phyloP scores from a whole-genome alignment of 768 basidiomycete genomes.

The Xerocomellus intermedius region DNA sequence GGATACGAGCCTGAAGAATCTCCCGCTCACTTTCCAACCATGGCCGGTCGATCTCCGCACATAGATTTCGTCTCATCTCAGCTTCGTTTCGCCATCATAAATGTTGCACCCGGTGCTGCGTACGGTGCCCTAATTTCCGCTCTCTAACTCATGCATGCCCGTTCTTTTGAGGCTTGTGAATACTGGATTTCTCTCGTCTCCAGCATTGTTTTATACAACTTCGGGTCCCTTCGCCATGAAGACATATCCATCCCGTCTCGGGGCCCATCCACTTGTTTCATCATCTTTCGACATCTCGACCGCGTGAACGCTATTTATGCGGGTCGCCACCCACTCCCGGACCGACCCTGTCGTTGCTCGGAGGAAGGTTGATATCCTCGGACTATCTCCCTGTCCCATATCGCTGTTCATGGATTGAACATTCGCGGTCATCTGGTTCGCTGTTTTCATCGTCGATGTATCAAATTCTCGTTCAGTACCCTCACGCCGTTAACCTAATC shows the following conservation, averaged over 20 bases:
- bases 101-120: conserved; percentile 32
- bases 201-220: conserved; percentile 23
- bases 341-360: conserved; percentile 26
- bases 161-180: conserved; percentile 36
- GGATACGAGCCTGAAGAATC: conserved; percentile 46
- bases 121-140: conserved; percentile 38
- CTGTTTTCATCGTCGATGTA: conserved; percentile 32
- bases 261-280: conserved; percentile 37
- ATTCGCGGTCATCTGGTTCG: conserved; percentile 24
- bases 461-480: conserved; percentile 31
- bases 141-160: conserved; percentile 38
- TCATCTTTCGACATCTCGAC: conserved; percentile 28
- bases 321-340: conserved; percentile 15
- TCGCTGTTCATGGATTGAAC: conserved; percentile 40
- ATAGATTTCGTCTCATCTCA: conserved; percentile 30
- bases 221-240: conserved; percentile 35
- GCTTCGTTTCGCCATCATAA: conserved; percentile 26
- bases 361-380: conserved; percentile 32
- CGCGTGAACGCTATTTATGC: conserved; percentile 34
- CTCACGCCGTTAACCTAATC: conserved; percentile 36
- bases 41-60: conserved; percentile 10
- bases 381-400: conserved; percentile 30
- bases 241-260: conserved; percentile 70
- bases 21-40: conserved; percentile 1
- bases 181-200: conserved; percentile 33